phyloP scores from a whole-genome alignment of 257 asterid species.

The Jacaranda mimosifolia region DNA sequence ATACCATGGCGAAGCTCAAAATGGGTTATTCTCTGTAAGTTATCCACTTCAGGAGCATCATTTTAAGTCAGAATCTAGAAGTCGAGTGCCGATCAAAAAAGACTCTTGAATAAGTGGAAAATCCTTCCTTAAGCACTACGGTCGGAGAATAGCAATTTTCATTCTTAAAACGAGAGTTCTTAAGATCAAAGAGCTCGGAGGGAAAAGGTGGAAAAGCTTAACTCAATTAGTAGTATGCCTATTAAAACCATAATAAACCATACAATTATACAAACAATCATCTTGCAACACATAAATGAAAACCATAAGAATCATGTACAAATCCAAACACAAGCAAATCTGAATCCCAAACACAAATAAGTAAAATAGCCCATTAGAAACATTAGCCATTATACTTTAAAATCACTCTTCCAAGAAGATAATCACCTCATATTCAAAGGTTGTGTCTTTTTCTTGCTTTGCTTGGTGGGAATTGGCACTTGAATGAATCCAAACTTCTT shows the following conservation, averaged over 20 bases:
- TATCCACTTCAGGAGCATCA: too few species aligned
- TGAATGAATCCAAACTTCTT: slow-evolving; percentile 83
- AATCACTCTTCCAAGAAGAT: slow-evolving; percentile 8
- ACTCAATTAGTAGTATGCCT: background rate
- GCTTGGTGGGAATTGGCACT: slow-evolving; percentile 56
- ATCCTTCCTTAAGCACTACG: too few species aligned
- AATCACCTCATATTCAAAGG: slow-evolving; percentile 46
- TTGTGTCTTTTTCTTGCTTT: slow-evolving; percentile 67
- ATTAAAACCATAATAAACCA: background rate
- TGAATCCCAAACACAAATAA: slow-evolving; percentile 30
- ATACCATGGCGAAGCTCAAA: background rate
- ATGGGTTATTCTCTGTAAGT: too few species aligned
- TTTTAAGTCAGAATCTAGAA: too few species aligned
- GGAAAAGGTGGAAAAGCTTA: background rate
- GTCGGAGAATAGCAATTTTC: too few species aligned
- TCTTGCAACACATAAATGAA: slow-evolving; percentile 20
- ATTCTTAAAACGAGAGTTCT: too few species aligned
- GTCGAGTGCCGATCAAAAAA: too few species aligned
- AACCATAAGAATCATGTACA: slow-evolving; percentile 13
- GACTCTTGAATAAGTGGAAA: too few species aligned
- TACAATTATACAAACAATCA: background rate
- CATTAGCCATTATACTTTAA: background rate
- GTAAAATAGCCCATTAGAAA: background rate
- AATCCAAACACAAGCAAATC: slow-evolving; percentile 34
- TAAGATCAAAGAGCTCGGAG: too few species aligned